A percentile compares a stretch with the other conserved stretches of the same genome.
Evolutionary conservation across 2,329 filamentous ascomycete species (phyloP).

Genomic region (Ophioceras dolichostomum): DNA sequence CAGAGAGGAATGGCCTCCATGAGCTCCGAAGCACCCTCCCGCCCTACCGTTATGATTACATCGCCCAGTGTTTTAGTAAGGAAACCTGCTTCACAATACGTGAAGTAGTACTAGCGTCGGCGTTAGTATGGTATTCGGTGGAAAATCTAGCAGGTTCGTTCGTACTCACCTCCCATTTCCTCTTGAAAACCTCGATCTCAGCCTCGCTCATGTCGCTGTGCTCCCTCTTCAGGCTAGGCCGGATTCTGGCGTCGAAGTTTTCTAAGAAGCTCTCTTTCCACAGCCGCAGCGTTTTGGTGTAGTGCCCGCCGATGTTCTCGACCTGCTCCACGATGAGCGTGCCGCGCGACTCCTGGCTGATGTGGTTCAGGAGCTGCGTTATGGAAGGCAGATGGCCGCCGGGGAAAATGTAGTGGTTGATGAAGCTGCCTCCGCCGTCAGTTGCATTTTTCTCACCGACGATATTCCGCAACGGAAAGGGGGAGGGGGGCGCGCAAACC

Average conservation of each 20-base stretch:
- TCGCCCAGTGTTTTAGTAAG: constrained; percentile 60
- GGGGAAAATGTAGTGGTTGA: constrained; percentile 67
- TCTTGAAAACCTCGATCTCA: constrained; percentile 53
- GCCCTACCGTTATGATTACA: constrained; percentile 57
- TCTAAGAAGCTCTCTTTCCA: constrained; percentile 56
- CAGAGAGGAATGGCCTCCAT: constrained; percentile 58
- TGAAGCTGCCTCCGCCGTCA: constrained; percentile 36
- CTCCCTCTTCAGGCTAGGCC: constrained; percentile 43
- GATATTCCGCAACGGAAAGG: background rate
- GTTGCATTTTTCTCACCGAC: constrained; percentile 2
- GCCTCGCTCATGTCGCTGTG: constrained; percentile 46
- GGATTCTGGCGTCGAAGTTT: constrained; percentile 49
- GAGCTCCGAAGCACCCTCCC: constrained; percentile 52
- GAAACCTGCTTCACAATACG: constrained; percentile 65
- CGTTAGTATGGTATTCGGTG: no score
- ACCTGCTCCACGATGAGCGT: constrained; percentile 54
- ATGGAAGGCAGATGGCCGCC: constrained; percentile 57
- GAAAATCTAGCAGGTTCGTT: no score
- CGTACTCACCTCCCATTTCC: constrained; percentile 54
- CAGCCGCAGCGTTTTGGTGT: constrained; percentile 53
- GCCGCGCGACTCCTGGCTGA: constrained; percentile 46
- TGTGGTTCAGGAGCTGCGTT: constrained; percentile 43
- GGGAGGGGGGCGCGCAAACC: constrained; percentile 15
- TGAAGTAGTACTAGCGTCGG: constrained; percentile 64
- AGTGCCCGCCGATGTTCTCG: constrained; percentile 65